Evolutionary conservation across 2,329 filamentous ascomycete species (phyloP).

Genomic region (Myriangium duriaei): DNA sequence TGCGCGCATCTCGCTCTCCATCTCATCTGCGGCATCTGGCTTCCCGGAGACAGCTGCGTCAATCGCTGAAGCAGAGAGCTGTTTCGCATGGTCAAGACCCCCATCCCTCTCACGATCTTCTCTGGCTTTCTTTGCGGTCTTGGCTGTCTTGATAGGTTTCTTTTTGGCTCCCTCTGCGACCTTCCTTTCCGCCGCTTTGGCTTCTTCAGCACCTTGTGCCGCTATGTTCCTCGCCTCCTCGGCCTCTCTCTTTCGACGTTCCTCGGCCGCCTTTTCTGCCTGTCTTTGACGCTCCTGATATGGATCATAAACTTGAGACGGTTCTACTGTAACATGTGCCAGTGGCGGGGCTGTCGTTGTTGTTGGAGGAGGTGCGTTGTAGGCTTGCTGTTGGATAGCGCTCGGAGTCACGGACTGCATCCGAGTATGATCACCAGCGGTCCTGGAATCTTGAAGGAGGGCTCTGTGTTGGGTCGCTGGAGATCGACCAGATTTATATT

Average conservation of each 20-base stretch:
- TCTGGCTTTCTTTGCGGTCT: not conserved
- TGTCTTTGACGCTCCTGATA: conserved; percentile 28
- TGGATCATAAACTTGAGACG: conserved; percentile 42
- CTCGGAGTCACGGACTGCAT: conserved; percentile 11
- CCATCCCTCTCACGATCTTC: not conserved
- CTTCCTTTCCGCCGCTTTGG: conserved; percentile 6
- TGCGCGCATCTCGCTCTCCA: conserved; percentile 38
- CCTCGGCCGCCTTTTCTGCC: conserved; percentile 19
- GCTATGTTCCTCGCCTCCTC: conserved; percentile 6
- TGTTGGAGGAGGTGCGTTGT: conserved; percentile 16
- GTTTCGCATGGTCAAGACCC: conserved; percentile 4
- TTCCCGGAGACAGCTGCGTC: not conserved
- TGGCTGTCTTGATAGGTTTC: conserved; percentile 1
- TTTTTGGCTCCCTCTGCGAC: not conserved
- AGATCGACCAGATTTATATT: too few relatives aligned
- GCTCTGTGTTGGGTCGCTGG: conserved; percentile 2
- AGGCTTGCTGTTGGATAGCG: conserved; percentile 10
- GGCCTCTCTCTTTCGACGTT: conserved; percentile 15
- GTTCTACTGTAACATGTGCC: conserved; percentile 36
- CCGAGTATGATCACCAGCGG: conserved; percentile 7
- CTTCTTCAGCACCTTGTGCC: conserved; percentile 7
- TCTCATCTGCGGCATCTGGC: not conserved
- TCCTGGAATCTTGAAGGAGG: conserved; percentile 1
- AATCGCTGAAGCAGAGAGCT: conserved; percentile 8
- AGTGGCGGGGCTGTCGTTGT: conserved; percentile 20